Evolutionary conservation across 345 rosid genomes (phyloP).

Genomic region (Aquilaria sinensis): DNA sequence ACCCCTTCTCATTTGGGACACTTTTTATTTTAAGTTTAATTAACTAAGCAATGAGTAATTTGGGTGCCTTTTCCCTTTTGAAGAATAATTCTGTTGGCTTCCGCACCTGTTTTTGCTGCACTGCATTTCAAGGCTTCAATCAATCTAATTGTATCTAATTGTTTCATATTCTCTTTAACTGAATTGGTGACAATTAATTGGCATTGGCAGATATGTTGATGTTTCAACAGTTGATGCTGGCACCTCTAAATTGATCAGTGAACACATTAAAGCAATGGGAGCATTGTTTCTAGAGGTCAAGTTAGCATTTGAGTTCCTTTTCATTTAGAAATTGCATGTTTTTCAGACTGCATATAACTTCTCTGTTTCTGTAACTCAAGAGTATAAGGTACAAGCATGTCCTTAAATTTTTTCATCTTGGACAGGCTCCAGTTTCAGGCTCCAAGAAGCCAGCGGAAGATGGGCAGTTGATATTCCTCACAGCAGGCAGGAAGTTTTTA

Average conservation of each 20-base stretch:
- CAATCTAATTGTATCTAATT: too few relatives aligned
- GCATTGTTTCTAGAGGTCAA: conserved; percentile 82
- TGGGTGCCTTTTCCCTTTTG: too few relatives aligned
- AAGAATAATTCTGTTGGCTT: too few relatives aligned
- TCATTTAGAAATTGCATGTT: not conserved
- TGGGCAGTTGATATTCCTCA: conserved; percentile 80
- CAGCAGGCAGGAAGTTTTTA: conserved; percentile 51
- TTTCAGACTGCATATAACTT: not conserved
- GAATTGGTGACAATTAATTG: not conserved
- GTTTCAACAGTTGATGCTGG: conserved; percentile 88
- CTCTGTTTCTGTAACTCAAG: too few relatives aligned
- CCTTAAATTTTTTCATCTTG: not conserved
- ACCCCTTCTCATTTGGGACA: too few relatives aligned
- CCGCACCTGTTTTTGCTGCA: too few relatives aligned
- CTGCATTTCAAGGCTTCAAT: too few relatives aligned
- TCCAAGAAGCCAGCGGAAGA: conserved; percentile 95
- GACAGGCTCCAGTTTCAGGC: conserved; percentile 94
- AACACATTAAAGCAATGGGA: conserved; percentile 56
- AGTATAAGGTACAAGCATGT: too few relatives aligned
- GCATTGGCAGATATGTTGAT: conserved; percentile 69
- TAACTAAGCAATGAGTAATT: too few relatives aligned
- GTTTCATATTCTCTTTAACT: not conserved
- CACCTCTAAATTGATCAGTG: conserved; percentile 59
- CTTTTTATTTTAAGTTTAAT: too few relatives aligned
- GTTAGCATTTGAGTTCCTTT: not conserved